phyloP scores from a whole-genome alignment of 2,329 filamentous ascomycete genomes.

The Fusarium oligoseptatum region DNA sequence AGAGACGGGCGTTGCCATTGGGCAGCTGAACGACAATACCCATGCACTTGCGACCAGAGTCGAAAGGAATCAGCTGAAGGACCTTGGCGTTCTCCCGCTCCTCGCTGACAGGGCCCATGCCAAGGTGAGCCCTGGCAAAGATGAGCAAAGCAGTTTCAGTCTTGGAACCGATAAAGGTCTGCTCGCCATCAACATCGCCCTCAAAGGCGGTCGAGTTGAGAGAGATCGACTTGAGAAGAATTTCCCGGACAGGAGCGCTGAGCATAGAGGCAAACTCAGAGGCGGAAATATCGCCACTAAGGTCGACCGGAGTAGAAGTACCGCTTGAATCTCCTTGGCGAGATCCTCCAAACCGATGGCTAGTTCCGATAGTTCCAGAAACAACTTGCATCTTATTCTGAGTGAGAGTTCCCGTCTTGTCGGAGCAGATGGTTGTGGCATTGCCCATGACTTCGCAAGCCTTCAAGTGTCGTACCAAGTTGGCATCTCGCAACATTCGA shows the following conservation, averaged over 20 bases:
- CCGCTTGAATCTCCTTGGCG: constrained; percentile 44
- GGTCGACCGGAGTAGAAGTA: constrained; percentile 44
- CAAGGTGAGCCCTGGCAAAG: constrained; percentile 75
- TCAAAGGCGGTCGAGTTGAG: constrained; percentile 83
- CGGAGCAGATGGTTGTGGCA: constrained; percentile 77
- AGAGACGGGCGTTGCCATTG: constrained; percentile 66
- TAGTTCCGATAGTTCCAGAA: constrained; percentile 69
- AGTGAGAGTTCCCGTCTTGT: constrained; percentile 76
- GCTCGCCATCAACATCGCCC: constrained; percentile 75
- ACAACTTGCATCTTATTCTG: constrained; percentile 79
- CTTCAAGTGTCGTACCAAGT: constrained; percentile 80
- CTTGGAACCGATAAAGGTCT: constrained; percentile 81
- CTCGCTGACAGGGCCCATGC: constrained; percentile 74
- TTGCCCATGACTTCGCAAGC: constrained; percentile 88
- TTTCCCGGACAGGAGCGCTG: constrained; percentile 60
- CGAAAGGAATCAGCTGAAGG: constrained; percentile 79
- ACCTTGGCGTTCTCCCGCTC: constrained; percentile 71
- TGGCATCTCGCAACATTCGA: constrained; percentile 82
- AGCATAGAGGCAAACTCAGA: constrained; percentile 64
- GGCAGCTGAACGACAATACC: constrained; percentile 68
- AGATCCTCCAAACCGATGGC: constrained; percentile 65
- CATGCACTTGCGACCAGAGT: constrained; percentile 82
- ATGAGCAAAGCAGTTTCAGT: constrained; percentile 82
- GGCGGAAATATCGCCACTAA: constrained; percentile 55
- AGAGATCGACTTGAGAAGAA: constrained; percentile 71